Evolutionary conservation across 345 rosid genomes (phyloP), one percentile per base, ranked within the genome.

Genomic region (Rhodamnia rubescens): DNA sequence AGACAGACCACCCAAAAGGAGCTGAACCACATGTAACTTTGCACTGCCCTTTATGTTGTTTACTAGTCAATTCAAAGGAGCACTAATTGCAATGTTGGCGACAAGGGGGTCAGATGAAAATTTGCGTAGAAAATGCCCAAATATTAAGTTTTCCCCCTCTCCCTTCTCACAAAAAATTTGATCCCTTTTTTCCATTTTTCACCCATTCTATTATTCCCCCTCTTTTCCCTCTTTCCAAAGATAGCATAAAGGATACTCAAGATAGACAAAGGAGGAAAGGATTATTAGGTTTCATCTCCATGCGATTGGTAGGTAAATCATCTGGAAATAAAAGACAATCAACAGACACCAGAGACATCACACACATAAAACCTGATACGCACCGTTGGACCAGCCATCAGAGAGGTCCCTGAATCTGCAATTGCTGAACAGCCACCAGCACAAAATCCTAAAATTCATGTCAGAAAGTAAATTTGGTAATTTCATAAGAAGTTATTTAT

Each of bases 361-460:
- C 64, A 26, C 32, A 2, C 80, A 8, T 36, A 69, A 36, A 69
- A 36, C 42, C 26, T 18, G 11, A 87, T 84, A 86, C 96, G 53
- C 74, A 95, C 98, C 86, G 92, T 90, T 36, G 97, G 98, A 80
- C 98, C 98, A 29, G 92, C 91, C 91, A 95, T 82, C 87, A 95
- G 85, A 53, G 98, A 95, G 61, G 98, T 95, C 87, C 98, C 98
- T 36, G 98, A 95, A 87, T 95, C 98, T 81, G 94, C 96, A 86
- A 95, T 93, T 42, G 96, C 95, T 11, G 92, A 86, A 86, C 97
- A 95, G 29, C 93, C 92, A 51, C 87, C 7, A 20, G 85, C 89
- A 86, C 94, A 93, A 85, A 90, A 88, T 87, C 94, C 98, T 93
- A 21, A 53, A 14, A 86, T 40, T 26, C 47, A 82, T 84, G 74